Evolutionary conservation across 2,329 filamentous ascomycete genomes (phyloP).

Genomic region (Neophaeococcomyces aloes): DNA sequence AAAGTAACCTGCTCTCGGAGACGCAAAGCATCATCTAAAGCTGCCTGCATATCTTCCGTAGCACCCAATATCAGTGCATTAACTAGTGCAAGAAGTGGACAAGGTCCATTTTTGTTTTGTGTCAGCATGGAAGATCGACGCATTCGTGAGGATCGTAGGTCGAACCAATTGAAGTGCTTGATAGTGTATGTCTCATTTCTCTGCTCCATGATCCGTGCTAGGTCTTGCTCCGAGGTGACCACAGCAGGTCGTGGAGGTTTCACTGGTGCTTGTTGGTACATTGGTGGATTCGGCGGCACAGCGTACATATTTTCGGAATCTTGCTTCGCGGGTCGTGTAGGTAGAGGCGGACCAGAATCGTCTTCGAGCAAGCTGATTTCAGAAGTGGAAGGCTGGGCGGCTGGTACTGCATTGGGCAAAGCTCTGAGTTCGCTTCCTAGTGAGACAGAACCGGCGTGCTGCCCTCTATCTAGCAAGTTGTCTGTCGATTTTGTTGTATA

Average conservation of each 20-base stretch:
- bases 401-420: neutral
- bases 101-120: conserved; percentile 90
- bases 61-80: conserved; percentile 85
- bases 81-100: conserved; percentile 81
- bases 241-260: conserved; percentile 18
- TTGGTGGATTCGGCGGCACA: conserved; percentile 6
- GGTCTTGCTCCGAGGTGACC: conserved; percentile 23
- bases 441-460: conserved; percentile 2
- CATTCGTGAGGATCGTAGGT: conserved; percentile 52
- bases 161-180: conserved; percentile 80
- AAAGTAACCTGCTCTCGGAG: conserved; percentile 81
- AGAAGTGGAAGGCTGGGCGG: neutral
- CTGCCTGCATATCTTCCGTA: conserved; percentile 53
- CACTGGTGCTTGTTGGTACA: conserved; percentile 11
- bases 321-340: conserved; percentile 8
- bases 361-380: conserved; percentile 18
- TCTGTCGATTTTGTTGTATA: conserved; percentile 14
- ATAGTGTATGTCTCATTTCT: conserved; percentile 77
- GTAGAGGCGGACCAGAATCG: conserved; percentile 13
- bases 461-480: conserved; percentile 15
- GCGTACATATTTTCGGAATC: conserved; percentile 7
- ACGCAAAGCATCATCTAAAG: conserved; percentile 64
- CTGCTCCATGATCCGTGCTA: conserved; percentile 33
- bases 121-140: conserved; percentile 77
- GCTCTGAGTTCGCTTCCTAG: conserved; percentile 1